These are phyloP conservation scores for Fusarium nelsonii DNA, from an alignment of 2,329 filamentous ascomycete genomes.

Conservation along the genomic window DNA sequence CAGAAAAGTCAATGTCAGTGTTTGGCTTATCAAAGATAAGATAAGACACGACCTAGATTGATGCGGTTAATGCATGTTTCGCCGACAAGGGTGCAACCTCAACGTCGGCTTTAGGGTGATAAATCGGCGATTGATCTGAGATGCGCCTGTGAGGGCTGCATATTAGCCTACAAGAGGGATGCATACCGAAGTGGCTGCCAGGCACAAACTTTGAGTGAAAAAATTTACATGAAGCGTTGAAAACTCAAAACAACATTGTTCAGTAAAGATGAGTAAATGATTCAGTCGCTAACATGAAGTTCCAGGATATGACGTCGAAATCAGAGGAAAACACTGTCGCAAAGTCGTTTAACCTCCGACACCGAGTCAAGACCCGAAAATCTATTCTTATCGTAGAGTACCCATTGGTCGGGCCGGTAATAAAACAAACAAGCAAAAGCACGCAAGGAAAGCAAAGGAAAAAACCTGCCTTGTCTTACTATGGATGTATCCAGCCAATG, in stretches of 20 bases:
- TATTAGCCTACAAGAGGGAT: background rate
- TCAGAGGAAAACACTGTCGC: background rate
- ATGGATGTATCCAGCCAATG: slow-evolving; percentile 34
- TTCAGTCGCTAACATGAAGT: background rate
- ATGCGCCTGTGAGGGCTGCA: slow-evolving; percentile 32
- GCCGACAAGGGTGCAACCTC: background rate
- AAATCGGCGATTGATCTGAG: slow-evolving; percentile 45
- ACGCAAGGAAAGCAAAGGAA: slow-evolving; percentile 16
- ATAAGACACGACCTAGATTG: background rate
- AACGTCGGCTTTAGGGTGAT: background rate
- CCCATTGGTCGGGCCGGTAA: slow-evolving; percentile 33
- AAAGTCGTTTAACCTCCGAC: slow-evolving; percentile 19
- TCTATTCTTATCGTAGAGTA: slow-evolving; percentile 32
- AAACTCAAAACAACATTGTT: background rate
- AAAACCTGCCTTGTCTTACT: slow-evolving; percentile 28
- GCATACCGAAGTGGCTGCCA: slow-evolving; percentile 5
- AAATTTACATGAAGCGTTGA: background rate
- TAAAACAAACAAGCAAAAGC: slow-evolving; percentile 21
- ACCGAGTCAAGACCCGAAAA: slow-evolving; percentile 17
- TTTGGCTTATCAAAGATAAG: slow-evolving; percentile 24
- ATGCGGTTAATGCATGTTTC: slow-evolving; percentile 3
- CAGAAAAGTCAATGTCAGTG: background rate
- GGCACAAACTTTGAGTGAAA: background rate
- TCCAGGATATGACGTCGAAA: slow-evolving; percentile 23
- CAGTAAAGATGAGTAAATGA: background rate